phyloP scores from a whole-genome alignment of 306 rosid species.

The Quercus parvula region DNA sequence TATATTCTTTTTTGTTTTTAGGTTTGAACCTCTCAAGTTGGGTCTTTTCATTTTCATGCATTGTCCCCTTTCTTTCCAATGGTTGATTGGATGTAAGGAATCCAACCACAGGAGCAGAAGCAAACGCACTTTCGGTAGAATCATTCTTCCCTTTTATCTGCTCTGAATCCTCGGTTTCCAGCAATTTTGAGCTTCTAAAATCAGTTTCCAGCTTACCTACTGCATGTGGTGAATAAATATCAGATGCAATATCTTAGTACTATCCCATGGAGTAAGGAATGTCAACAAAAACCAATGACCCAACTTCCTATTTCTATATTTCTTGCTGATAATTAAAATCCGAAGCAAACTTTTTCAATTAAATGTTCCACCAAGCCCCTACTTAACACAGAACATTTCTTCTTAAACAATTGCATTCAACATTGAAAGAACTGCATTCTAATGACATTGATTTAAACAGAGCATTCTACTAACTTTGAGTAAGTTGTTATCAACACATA shows the following conservation, averaged over 20 bases:
- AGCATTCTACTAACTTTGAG: neutral
- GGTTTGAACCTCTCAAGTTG: slow-evolving; percentile 22
- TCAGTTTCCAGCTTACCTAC: slow-evolving; percentile 21
- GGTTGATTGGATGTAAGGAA: slow-evolving; percentile 21
- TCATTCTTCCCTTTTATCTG: slow-evolving; percentile 30
- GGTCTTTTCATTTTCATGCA: slow-evolving; percentile 25
- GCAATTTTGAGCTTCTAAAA: slow-evolving; percentile 26
- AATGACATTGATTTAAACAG: neutral
- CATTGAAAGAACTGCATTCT: neutral
- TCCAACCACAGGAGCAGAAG: slow-evolving; percentile 24
- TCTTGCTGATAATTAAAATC: neutral
- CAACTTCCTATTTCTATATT: neutral
- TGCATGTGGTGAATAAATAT: slow-evolving; percentile 17
- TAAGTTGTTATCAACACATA: neutral
- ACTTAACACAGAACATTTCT: neutral
- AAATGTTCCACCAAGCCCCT: neutral
- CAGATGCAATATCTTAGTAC: slow-evolving; percentile 22
- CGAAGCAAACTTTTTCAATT: neutral
- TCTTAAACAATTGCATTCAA: neutral
- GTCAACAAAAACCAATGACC: neutral
- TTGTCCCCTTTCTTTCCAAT: slow-evolving; percentile 22
- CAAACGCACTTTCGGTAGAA: slow-evolving; percentile 21
- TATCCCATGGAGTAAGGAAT: slow-evolving; percentile 4
- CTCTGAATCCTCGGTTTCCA: slow-evolving; percentile 20
- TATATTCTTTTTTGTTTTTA: slow-evolving; percentile 40